Evolutionary conservation across 2,329 filamentous ascomycete species (phyloP).

Genomic region (Thielaviopsis euricoi): DNA sequence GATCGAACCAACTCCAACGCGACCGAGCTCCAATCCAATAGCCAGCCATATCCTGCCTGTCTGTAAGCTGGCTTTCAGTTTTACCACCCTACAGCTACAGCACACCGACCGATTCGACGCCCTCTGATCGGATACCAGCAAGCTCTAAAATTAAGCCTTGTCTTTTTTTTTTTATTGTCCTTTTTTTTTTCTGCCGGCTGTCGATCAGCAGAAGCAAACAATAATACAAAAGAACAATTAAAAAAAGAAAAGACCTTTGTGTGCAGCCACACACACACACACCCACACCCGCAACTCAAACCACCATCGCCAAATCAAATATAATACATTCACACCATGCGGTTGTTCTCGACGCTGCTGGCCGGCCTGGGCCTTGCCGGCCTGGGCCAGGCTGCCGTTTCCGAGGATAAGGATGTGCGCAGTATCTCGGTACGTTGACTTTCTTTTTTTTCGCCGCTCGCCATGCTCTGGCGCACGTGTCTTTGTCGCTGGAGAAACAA

Average conservation of each 20-base stretch:
- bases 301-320: not conserved
- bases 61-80: too few species aligned
- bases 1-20: too few species aligned
- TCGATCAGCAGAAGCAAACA: not conserved
- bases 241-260: not conserved
- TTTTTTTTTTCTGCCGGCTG: not conserved
- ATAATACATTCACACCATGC: conserved; percentile 4
- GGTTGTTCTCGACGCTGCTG: conserved; percentile 10
- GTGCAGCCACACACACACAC: too few species aligned
- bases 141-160: not conserved
- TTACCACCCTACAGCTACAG: too few species aligned
- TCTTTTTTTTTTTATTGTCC: not conserved
- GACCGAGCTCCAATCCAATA: too few species aligned
- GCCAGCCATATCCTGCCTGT: too few species aligned
- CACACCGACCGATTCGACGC: too few species aligned
- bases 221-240: not conserved
- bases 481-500: not conserved
- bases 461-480: not conserved
- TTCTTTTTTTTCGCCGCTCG: too few species aligned
- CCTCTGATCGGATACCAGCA: not conserved
- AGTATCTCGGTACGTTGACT: conserved; percentile 14
- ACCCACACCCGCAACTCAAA: too few species aligned
- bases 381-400: conserved; percentile 4
- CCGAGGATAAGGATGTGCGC: conserved; percentile 12
- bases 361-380: conserved; percentile 9